Evolutionary conservation across 1,139 yeast genomes (phyloP).

Genomic region (Suhomyces choctaworum): DNA sequence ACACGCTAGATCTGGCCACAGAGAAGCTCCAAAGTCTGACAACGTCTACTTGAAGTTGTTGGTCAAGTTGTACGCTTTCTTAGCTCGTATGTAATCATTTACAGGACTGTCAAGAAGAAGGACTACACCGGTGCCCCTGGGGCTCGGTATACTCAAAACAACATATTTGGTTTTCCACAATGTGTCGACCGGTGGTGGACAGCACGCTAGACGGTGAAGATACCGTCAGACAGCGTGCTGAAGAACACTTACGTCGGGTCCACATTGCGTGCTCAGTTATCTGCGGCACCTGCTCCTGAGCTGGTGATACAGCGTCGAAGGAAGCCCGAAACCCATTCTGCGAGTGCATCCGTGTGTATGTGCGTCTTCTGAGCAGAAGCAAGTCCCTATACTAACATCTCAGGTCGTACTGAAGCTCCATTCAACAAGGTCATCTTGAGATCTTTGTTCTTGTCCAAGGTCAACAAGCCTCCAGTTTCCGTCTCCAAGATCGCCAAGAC

Average conservation of each 20-base stretch:
- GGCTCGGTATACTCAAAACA: neutral
- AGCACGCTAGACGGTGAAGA: constrained; percentile 15
- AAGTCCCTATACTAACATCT: constrained; percentile 45
- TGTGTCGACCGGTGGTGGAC: no score
- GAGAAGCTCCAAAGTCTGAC: constrained; percentile 99
- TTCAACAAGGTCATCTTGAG: constrained; percentile 97
- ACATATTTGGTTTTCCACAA: no score
- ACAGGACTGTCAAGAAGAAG: constrained; percentile 12
- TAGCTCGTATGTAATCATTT: constrained; percentile 83
- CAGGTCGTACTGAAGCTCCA: constrained; percentile 97
- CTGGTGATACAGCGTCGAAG: constrained; percentile 14
- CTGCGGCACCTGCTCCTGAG: constrained; percentile 2
- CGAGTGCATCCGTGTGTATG: constrained; percentile 52
- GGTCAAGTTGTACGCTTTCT: constrained; percentile 97
- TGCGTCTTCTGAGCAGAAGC: constrained; percentile 65
- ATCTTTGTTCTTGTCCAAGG: constrained; percentile 94
- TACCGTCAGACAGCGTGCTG: constrained; percentile 13
- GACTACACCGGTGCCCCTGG: constrained; percentile 7
- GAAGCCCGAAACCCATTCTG: constrained; percentile 40
- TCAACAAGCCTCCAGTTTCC: constrained; percentile 99
- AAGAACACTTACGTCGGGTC: constrained; percentile 1
- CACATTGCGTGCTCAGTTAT: neutral
- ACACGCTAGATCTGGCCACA: constrained; percentile 94
- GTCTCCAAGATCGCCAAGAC: constrained; percentile 88
- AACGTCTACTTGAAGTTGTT: constrained; percentile 97